A percentile compares a stretch with the other conserved stretches of the same genome.
Evolutionary conservation across 2,329 filamentous ascomycete genomes (phyloP).

Genomic region (Fusarium nygamai): DNA sequence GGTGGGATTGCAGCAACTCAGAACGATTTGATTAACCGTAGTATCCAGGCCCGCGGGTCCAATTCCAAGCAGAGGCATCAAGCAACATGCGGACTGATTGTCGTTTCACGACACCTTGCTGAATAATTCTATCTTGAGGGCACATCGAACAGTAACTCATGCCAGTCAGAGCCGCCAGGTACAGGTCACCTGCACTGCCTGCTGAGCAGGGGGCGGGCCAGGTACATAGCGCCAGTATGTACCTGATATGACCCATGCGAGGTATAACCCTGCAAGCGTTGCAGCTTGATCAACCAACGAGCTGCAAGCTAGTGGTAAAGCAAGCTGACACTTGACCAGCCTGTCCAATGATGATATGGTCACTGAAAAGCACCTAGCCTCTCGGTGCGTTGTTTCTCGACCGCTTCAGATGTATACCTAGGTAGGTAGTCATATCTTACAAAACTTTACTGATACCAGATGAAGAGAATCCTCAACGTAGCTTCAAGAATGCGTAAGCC

Average conservation of each 20-base stretch:
- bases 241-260: conserved; percentile 43
- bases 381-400: background rate
- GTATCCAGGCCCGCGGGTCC: conserved; percentile 28
- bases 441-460: background rate
- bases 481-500: background rate
- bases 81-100: conserved; percentile 13
- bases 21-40: background rate
- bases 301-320: conserved; percentile 21
- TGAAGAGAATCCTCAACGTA: background rate
- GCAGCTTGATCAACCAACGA: conserved; percentile 34
- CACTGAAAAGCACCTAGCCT: background rate
- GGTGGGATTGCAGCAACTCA: conserved; percentile 21
- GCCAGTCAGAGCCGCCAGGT: conserved; percentile 47
- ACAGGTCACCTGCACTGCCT: conserved; percentile 52
- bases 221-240: conserved; percentile 47
- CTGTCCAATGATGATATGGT: conserved; percentile 1
- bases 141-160: conserved; percentile 21
- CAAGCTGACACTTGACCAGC: conserved; percentile 27
- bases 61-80: conserved; percentile 10
- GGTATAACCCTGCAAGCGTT: conserved; percentile 36
- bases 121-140: conserved; percentile 26
- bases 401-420: background rate
- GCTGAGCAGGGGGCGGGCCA: conserved; percentile 47
- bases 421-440: background rate
- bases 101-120: conserved; percentile 25